Evolutionary conservation across 768 basidiomycete genomes (phyloP).

Genomic region (Pulveroboletus sp.): DNA sequence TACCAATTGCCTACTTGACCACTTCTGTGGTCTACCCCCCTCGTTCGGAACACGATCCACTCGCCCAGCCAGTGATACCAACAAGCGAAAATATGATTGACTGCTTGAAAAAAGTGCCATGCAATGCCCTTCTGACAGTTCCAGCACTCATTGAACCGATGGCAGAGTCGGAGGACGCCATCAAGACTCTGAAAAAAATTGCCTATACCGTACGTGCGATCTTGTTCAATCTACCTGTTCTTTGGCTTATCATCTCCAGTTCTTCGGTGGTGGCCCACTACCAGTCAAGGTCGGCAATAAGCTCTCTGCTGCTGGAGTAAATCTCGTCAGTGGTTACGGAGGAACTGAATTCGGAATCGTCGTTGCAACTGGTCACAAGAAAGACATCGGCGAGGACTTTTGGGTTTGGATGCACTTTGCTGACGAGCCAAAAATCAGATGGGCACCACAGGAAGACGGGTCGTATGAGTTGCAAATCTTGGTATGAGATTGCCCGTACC

Average conservation of each 20-base stretch:
- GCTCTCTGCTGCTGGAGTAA: constrained; percentile 31
- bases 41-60: constrained; percentile 17
- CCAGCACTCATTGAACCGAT: constrained; percentile 41
- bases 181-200: constrained; percentile 26
- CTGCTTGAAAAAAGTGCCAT: constrained; percentile 28
- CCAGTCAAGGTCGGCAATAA: constrained; percentile 32
- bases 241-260: constrained; percentile 17
- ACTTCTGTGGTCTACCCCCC: constrained; percentile 29
- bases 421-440: constrained; percentile 20
- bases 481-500: constrained; percentile 20
- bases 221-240: too few species aligned
- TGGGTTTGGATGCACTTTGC: constrained; percentile 38
- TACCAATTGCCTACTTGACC: constrained; percentile 16
- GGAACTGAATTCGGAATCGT: constrained; percentile 28
- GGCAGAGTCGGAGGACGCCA: constrained; percentile 22
- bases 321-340: constrained; percentile 35
- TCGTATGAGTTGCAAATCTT: constrained; percentile 38
- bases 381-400: constrained; percentile 18
- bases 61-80: constrained; percentile 33
- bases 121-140: constrained; percentile 33
- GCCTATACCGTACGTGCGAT: constrained; percentile 27
- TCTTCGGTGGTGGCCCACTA: constrained; percentile 37
- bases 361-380: neutral
- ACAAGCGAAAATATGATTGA: constrained; percentile 40
- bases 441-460: constrained; percentile 31